These are phyloP conservation scores for Aureobasidium melanogenum DNA, from an alignment of 2,329 filamentous ascomycete species.

Conservation along the genomic window DNA sequence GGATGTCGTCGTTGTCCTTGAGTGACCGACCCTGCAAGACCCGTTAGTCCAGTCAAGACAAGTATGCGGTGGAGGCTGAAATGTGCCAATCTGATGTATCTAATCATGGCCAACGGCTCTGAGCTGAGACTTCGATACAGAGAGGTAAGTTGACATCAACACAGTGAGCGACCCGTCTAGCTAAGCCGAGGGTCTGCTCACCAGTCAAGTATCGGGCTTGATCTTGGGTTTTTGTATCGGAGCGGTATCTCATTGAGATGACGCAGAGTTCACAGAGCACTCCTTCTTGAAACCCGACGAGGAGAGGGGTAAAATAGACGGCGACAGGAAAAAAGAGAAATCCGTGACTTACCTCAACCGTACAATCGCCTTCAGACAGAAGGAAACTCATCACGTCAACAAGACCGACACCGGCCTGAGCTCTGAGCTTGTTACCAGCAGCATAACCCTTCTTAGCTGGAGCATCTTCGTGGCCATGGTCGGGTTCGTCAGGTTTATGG, in stretches of 20 bases:
- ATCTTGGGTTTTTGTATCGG: conserved; percentile 29
- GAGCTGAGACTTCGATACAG: conserved; percentile 23
- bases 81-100: not conserved
- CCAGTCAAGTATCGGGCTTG: conserved; percentile 13
- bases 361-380: conserved; percentile 59
- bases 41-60: not conserved
- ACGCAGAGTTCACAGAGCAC: conserved; percentile 24
- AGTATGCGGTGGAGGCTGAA: conserved; percentile 16
- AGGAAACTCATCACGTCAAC: conserved; percentile 75
- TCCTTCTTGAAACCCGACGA: conserved; percentile 28
- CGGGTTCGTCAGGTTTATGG: conserved; percentile 69
- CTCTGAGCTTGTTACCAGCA: conserved; percentile 65
- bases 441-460: conserved; percentile 63
- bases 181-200: conserved; percentile 11
- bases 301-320: not conserved
- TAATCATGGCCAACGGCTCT: conserved; percentile 22
- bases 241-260: conserved; percentile 21
- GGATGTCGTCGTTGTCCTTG: not conserved
- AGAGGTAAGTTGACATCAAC: conserved; percentile 19
- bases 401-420: conserved; percentile 59
- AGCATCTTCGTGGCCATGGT: conserved; percentile 37
- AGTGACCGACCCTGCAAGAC: not conserved
- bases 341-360: conserved; percentile 34
- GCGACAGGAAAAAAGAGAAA: conserved; percentile 8
- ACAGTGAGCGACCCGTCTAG: conserved; percentile 15